Base-by-base conservation (phyloP, 352 stramenopile genomes). In the Globisporangium spiculum region DNA sequence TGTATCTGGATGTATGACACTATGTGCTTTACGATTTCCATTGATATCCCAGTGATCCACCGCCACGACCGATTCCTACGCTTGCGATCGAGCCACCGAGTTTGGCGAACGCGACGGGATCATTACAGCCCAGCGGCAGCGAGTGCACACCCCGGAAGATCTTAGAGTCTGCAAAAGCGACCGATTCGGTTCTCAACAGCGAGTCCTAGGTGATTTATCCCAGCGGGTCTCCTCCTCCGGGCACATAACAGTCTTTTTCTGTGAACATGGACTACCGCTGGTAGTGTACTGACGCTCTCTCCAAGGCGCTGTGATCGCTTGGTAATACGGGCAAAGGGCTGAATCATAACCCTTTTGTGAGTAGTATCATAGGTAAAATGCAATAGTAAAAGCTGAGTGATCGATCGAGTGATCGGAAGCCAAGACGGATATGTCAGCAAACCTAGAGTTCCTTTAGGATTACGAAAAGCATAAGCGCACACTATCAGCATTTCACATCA, bases 101-200 rank as follows among this genome's bases (percentile, higher is more conserved):
- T 48, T 60, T 57, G 24, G 60, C 69, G 20, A 32, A 12, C 4
- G 66, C 54, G 57, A 73, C 50, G 26, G 50, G 63, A 50, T 57
- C 26, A 1, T 20, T 24, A 24, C 44, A 22, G 41, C 69, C 34
- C 38, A 24, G 18, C 44, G 18, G 70, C 59, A 71, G 65, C 53
- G 50, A 81, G 20, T 87, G 79, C 36, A 90, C 83, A 16, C 81
- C 80, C 22, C 71, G 80, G 8, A 88, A 90, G 65, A 72, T 76
- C 32, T 73, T 89, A 18, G 80, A 79, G 58, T 71, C 76, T 0
- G 81, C 81, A 6, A 84, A 82, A 70, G 73, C 72, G 7, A 83
- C 78, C 8, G 81, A 90, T 46, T 76, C 71, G 24, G 69, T 71
- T 32, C 57, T 88, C 20, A 90, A 90, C 60, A 75, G 62, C 53